A percentile compares a stretch with the other conserved stretches of the same genome.
Evolutionary conservation across 2,329 filamentous ascomycete species (phyloP).

Genomic region (Penicillium sclerotiorum): DNA sequence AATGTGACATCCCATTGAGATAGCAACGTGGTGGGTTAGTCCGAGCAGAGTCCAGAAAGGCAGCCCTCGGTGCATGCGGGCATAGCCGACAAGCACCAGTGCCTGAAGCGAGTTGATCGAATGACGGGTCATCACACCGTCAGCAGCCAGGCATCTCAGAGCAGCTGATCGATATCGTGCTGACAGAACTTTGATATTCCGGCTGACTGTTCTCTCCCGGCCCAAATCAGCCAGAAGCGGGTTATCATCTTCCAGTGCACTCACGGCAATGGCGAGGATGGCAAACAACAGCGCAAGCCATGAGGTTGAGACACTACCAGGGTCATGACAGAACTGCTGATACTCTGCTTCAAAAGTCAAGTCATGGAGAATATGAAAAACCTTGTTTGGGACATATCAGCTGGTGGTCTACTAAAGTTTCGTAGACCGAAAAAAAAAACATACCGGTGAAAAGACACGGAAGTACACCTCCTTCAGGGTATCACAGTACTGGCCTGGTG

Average conservation of each 20-base stretch:
- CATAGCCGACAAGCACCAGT: constrained; percentile 44
- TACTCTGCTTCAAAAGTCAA: constrained; percentile 45
- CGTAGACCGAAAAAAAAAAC: constrained; percentile 13
- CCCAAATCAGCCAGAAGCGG: constrained; percentile 41
- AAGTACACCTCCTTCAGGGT: constrained; percentile 41
- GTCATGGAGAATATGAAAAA: constrained; percentile 48
- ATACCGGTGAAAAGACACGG: constrained; percentile 42
- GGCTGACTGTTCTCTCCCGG: constrained; percentile 37
- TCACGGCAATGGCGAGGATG: constrained; percentile 43
- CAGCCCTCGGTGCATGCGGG: constrained; percentile 38
- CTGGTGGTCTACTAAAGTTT: not conserved
- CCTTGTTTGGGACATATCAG: constrained; percentile 8
- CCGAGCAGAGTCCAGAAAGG: constrained; percentile 45
- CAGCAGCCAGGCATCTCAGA: constrained; percentile 43
- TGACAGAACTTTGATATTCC: constrained; percentile 41
- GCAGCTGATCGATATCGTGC: constrained; percentile 41
- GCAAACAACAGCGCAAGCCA: constrained; percentile 46
- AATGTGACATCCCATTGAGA: constrained; percentile 46
- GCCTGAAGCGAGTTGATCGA: constrained; percentile 45
- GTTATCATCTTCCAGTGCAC: constrained; percentile 39
- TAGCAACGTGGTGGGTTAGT: constrained; percentile 44
- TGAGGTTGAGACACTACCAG: constrained; percentile 37
- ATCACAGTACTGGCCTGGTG: constrained; percentile 41
- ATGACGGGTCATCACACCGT: constrained; percentile 42
- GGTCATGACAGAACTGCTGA: constrained; percentile 39